Evolutionary conservation across 169 alveolate species (phyloP), one percentile per base, ranked within the genome.

Genomic region (Neospora caninum): DNA sequence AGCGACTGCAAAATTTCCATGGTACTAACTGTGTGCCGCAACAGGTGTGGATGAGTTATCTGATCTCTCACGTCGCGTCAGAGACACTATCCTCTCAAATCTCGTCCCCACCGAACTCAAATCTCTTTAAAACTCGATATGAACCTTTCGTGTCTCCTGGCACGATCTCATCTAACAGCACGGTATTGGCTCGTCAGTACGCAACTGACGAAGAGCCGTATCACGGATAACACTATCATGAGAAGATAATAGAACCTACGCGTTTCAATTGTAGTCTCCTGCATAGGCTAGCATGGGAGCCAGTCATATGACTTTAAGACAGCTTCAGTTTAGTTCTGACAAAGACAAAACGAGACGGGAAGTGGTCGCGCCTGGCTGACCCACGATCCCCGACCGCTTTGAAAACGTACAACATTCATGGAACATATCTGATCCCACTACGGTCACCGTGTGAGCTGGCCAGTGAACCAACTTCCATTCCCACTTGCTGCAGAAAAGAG

Each of bases 381-480:
- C 78, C 78, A 64, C 78, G 36, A 64, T 64, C 78, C 78, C 78
- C 78, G 78, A 27, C 34, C 10, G 4, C 25, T 25, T 29, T 29
- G 34, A 64, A 69, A 64, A 45, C 89, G 42, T 10, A 49, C 89
- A 41, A 9, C 69, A 41, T 45, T 88, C 34, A 88, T 27, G 93
- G 93, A 18, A 88, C 93, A 38, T 88, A 38, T 36, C 93, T 70
- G 22, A 88, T 88, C n/a, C 93, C 93, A 27, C 70, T 38, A 25
- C 93, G 82, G 84, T 64, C 58, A 16, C 93, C 93, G 64, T 88
- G 93, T 18, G 78, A 45, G 22, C 93, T 69, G 29, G 93, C 84
- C 29, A 88, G 84, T 18, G 93, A 22, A 7, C 93, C 93, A 29
- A 88, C 93, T 58, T 88, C 93, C 93, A 88, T 88, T 38, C 93